Evolutionary conservation across 306 rosid species (phyloP).

Genomic region (Trichosanthes cucumerina): DNA sequence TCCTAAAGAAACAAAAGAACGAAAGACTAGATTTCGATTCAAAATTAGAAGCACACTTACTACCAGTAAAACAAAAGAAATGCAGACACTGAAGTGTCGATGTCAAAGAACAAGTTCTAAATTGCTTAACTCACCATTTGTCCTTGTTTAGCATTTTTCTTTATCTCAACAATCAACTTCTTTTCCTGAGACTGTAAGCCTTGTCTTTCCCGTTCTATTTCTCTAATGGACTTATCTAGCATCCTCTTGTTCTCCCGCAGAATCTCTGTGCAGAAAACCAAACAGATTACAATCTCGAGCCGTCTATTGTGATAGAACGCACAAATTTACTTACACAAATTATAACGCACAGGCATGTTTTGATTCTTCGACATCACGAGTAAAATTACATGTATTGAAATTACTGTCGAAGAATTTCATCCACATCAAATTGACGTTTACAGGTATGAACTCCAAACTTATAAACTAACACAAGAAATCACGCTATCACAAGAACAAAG

Average conservation of each 20-base stretch:
- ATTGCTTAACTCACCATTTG: constrained; percentile 12
- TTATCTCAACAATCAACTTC: constrained; percentile 16
- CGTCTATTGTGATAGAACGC: not conserved
- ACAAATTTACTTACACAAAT: not conserved
- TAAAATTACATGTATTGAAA: not conserved
- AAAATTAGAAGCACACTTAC: not conserved
- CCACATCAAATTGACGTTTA: not conserved
- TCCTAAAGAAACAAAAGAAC: not conserved
- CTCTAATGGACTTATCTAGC: constrained; percentile 16
- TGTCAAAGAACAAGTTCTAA: not conserved
- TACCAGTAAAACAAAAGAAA: not conserved
- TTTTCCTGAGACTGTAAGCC: constrained; percentile 17
- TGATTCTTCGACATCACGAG: not conserved
- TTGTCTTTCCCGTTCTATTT: constrained; percentile 17
- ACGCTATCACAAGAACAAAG: not conserved
- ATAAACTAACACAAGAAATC: not conserved
- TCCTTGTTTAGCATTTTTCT: constrained; percentile 21
- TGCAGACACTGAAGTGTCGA: not conserved
- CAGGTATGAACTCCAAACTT: not conserved
- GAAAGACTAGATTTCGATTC: not conserved
- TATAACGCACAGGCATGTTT: not conserved
- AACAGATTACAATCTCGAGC: not conserved
- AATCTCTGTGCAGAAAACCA: not conserved
- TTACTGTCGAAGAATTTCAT: not conserved
- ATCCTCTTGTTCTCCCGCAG: constrained; percentile 18